Evolutionary conservation across 345 rosid genomes (phyloP).

Genomic region (Salix exigua): DNA sequence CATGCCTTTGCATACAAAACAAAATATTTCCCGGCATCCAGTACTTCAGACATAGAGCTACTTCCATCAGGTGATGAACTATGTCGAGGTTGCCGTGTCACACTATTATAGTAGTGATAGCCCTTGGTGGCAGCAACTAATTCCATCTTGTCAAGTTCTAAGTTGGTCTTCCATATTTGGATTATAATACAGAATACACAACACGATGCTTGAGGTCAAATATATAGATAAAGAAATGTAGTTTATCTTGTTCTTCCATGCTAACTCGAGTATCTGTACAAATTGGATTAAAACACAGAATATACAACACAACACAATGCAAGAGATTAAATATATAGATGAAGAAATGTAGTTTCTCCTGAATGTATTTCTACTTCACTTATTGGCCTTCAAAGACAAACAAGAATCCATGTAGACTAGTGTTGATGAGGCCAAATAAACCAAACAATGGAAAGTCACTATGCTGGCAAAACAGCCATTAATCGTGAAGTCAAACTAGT

Average conservation of each 20-base stretch:
- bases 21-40: constrained; percentile 62
- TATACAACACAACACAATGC: constrained; percentile 12
- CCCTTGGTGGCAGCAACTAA: constrained; percentile 77
- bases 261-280: too few relatives aligned
- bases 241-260: constrained; percentile 16
- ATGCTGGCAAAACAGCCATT: constrained; percentile 12
- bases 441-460: neutral
- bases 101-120: constrained; percentile 47
- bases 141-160: constrained; percentile 83
- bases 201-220: constrained; percentile 5
- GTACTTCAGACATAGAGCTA: constrained; percentile 52
- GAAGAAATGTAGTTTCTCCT: neutral
- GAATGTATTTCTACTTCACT: neutral
- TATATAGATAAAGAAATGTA: neutral
- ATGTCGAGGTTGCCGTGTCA: constrained; percentile 40
- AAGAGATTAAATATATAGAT: neutral
- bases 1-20: constrained; percentile 76
- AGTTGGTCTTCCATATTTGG: constrained; percentile 51
- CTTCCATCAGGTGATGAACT: constrained; percentile 31
- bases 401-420: neutral
- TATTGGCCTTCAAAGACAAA: neutral
- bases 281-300: constrained; percentile 23
- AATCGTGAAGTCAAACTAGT: constrained; percentile 19
- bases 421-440: neutral
- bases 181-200: constrained; percentile 15